Base-by-base conservation (phyloP, 2,329 filamentous ascomycete species). In the Cladophialophora yegresii region DNA sequence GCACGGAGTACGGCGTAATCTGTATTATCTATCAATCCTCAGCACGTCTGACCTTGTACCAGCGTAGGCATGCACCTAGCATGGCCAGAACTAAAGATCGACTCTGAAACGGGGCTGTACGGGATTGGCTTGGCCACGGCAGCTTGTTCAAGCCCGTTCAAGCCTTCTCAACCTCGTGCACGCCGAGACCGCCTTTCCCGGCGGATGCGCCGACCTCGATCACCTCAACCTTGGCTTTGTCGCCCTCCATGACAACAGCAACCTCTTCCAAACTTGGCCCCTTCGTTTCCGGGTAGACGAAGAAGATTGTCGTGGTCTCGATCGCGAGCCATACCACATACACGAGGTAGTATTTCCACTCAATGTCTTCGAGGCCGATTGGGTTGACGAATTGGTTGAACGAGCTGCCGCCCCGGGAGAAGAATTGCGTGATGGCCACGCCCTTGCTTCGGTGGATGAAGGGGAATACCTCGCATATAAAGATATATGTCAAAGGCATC, bases 371-470 rank as follows among this genome's bases (percentile, higher is more conserved):
- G 0, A 80, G 78, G 5, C 61, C 61, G 20, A 67, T 67, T 3
- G 64, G 64, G 30, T 67, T 67, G 56, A 67, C 64, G 32, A 62
- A 67, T 45, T 67, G 64, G 47, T 67, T 67, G 58, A 67, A 62
- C 2, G 62, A 54, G 55, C 54, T 62, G 43, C 62, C 62, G 28
- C 58, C 61, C 9, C 62, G 62, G 8, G 58, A 62, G 58, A 64
- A 64, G 58, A 64, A 62, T 28, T 64, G 58, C 20, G 58, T 64
- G n/a, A 68, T 66, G n/a, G 63, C 60, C 13, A 66, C 62, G 45
- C 80, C 81, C 72, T 81, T 81, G 67, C 79, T 78, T 56, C 81
- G 79, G 63, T 82, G 76, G 62, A 76, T 77, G 73, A 79, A 83
- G 4, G 81, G 80, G 64, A 81, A 72, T 63, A 83, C 81, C 66